Base-by-base conservation (phyloP, 176 grass and related monocot species). In the Lolium rigidum region DNA sequence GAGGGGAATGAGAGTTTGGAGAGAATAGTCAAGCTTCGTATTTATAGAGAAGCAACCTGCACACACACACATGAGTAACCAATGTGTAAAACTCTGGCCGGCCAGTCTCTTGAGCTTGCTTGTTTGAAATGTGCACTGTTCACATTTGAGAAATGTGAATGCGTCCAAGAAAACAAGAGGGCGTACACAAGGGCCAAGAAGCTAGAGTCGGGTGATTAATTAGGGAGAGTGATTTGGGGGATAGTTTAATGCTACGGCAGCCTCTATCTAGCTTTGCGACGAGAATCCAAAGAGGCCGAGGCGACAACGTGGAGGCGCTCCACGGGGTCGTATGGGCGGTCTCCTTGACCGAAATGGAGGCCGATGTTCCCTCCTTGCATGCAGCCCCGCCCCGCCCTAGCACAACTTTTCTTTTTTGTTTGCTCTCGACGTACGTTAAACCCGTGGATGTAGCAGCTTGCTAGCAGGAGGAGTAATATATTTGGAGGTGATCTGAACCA, bases 271-370 rank as follows among this genome's bases (percentile, higher is more conserved):
- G 86, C 77, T 76, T 88, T 77, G 18, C 2, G 41, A 21, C 0
- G 77, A 82, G 82, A 86, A 89, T 82, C 79, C 59, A 83, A 86
- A 83, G 87, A 52, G 20, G 63, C 4, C 31, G 22, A 60, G 90
- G 5, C 79, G 87, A 92, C 90, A 92, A 92, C 90, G 90, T 89
- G 87, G 90, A 92, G 84, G 87, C 80, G 74, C 62, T 84, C 48
- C 80, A 89, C 54, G 87, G 87, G 87, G 67, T 74, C 65, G 66
- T 18, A 60, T 80, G 90, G 90, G 79, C 87, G 90, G 90, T 92
- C 90, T 86, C 59, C 87, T 92, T 92, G 90, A 92, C 90, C 87
- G 41, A 74, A 86, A 76, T 80, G 79, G 77, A 44, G 90, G 86
- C 83, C 79, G 82, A 65, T 79, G 79, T 74, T 86, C 86, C 78